These are phyloP conservation scores for Aspergillus heteromorphus DNA, from an alignment of 495 filamentous ascomycete genomes.

Conservation along the genomic window DNA sequence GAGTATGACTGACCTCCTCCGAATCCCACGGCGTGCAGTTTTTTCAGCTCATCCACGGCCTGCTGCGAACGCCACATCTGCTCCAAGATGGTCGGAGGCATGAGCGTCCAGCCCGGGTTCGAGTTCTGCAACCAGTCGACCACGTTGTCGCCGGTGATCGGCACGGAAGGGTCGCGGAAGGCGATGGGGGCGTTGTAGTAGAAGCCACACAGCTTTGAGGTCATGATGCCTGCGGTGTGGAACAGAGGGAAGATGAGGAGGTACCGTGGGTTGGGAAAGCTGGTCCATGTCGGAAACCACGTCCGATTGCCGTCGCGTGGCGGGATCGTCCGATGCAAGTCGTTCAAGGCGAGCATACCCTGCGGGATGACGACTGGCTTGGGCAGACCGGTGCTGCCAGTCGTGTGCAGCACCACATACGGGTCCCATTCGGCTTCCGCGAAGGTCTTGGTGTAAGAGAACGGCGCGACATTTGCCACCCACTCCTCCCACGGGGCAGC, in stretches of 20 bases:
- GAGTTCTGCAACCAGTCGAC: slow-evolving; percentile 15
- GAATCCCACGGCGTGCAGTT: slow-evolving; percentile 16
- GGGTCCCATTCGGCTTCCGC: slow-evolving; percentile 24
- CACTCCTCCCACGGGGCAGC: slow-evolving; percentile 17
- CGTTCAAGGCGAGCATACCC: slow-evolving; percentile 14
- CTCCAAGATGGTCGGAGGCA: slow-evolving; percentile 17
- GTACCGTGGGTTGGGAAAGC: slow-evolving; percentile 13
- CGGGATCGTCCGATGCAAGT: slow-evolving; percentile 13
- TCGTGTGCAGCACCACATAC: slow-evolving; percentile 36
- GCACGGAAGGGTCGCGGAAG: slow-evolving; percentile 12
- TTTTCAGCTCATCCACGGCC: slow-evolving; percentile 12
- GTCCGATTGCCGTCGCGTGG: slow-evolving; percentile 10
- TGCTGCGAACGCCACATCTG: slow-evolving; percentile 12
- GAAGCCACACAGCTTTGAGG: not conserved
- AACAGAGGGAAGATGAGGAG: slow-evolving; percentile 13
- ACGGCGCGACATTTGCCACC: slow-evolving; percentile 11
- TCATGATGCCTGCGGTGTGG: slow-evolving; percentile 14
- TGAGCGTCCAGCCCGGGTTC: slow-evolving; percentile 5
- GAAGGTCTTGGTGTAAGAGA: slow-evolving; percentile 28
- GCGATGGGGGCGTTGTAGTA: slow-evolving; percentile 6
- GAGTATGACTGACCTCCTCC: slow-evolving; percentile 18
- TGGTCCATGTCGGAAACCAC: slow-evolving; percentile 9
- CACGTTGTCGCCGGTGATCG: slow-evolving; percentile 16
- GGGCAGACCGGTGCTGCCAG: slow-evolving; percentile 40
- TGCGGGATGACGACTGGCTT: slow-evolving; percentile 35